Percentiles rank a stretch among this genome's conserved stretches.
Evolutionary conservation across 345 rosid species (phyloP).

Genomic region (Eucalyptus erythrocorys): DNA sequence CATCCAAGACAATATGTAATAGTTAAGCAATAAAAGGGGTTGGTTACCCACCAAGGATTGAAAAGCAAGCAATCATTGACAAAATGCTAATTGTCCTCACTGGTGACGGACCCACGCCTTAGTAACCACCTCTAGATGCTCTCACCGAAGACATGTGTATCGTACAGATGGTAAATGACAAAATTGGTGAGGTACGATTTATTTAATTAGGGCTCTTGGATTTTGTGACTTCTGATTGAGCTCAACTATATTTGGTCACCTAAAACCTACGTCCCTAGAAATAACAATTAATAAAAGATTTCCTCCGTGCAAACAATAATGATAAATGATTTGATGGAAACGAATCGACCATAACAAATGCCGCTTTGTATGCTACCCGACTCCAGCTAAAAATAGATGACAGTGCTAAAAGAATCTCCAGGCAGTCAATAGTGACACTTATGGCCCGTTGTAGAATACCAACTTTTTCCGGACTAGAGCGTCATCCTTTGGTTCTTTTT

Average conservation of each 20-base stretch:
- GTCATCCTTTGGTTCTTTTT: background rate
- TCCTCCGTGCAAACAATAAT: background rate
- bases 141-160: background rate
- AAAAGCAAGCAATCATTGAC: background rate
- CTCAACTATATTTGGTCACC: background rate
- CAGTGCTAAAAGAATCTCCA: background rate
- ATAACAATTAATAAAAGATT: background rate
- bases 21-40: background rate
- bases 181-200: background rate
- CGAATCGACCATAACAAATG: background rate
- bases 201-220: background rate
- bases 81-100: background rate
- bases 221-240: background rate
- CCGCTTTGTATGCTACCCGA: background rate
- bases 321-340: background rate
- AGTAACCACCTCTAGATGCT: background rate
- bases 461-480: background rate
- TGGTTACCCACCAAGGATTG: background rate
- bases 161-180: background rate
- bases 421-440: background rate
- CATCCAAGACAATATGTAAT: background rate
- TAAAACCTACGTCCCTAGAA: background rate
- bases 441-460: background rate
- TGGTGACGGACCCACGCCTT: background rate
- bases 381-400: accelerated